Percentiles rank a stretch among this genome's conserved stretches.
These are phyloP conservation scores for Cryptosporidium ryanae DNA, from an alignment of 169 alveolate genomes.

Conservation along the genomic window DNA sequence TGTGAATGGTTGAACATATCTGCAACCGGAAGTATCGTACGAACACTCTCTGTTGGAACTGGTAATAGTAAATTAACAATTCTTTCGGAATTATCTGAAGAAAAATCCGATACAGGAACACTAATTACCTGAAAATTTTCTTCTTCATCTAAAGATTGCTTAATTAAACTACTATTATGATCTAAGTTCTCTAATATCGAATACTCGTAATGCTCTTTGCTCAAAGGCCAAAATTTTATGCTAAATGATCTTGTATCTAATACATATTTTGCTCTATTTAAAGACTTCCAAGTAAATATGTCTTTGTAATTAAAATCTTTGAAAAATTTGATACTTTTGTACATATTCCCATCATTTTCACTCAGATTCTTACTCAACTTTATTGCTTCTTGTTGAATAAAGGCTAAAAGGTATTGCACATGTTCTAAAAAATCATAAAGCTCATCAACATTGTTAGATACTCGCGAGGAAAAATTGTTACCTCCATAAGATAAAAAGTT, in stretches of 20 bases:
- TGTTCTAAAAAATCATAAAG: constrained; percentile 38
- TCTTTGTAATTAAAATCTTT: constrained; percentile 13
- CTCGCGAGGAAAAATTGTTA: constrained; percentile 25
- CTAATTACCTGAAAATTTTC: constrained; percentile 15
- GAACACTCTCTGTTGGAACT: constrained; percentile 45
- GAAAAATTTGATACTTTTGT: constrained; percentile 4
- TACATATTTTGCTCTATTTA: constrained; percentile 29
- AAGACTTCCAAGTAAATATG: constrained; percentile 52
- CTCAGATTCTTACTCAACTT: constrained; percentile 7
- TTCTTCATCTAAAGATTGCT: background rate
- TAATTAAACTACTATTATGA: background rate
- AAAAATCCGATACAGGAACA: constrained; percentile 33
- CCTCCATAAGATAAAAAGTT: constrained; percentile 57
- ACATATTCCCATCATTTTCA: background rate
- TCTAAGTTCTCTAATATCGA: constrained; percentile 4
- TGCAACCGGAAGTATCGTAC: constrained; percentile 56
- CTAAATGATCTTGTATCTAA: constrained; percentile 68
- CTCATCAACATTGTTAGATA: constrained; percentile 36
- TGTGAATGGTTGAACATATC: constrained; percentile 69
- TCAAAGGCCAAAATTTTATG: constrained; percentile 63
- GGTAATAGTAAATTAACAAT: constrained; percentile 15
- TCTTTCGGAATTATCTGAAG: background rate
- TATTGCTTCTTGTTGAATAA: constrained; percentile 8
- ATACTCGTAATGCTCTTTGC: background rate
- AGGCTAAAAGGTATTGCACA: constrained; percentile 21